These are phyloP conservation scores for Raddia distichophylla DNA, from an alignment of 176 grass and related monocot species.

Conservation along the genomic window DNA sequence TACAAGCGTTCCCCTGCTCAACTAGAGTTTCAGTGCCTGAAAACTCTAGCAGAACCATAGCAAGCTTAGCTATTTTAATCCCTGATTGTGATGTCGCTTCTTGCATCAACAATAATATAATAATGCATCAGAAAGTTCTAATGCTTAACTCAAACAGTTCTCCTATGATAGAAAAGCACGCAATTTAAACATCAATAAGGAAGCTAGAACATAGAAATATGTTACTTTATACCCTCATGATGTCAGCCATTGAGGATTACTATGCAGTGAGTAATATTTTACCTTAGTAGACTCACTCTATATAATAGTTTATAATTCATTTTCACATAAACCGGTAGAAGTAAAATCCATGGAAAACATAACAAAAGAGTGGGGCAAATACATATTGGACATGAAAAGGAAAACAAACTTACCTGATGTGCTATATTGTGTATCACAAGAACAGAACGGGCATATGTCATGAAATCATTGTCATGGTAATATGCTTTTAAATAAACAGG, in stretches of 20 bases:
- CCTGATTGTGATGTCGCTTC: neutral
- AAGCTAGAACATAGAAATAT: neutral
- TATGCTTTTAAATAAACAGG: slow-evolving; percentile 96
- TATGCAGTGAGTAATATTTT: slow-evolving; percentile 17
- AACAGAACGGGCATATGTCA: slow-evolving; percentile 81
- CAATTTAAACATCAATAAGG: neutral
- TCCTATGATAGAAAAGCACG: neutral
- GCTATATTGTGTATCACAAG: slow-evolving; percentile 99
- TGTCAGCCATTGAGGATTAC: neutral
- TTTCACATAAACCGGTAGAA: slow-evolving; percentile 21
- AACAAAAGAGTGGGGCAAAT: neutral
- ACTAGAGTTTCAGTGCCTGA: too few species aligned
- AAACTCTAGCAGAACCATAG: too few species aligned
- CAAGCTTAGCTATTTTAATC: too few species aligned
- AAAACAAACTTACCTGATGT: slow-evolving; percentile 65
- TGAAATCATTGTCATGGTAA: slow-evolving; percentile 79
- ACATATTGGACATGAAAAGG: slow-evolving; percentile 25
- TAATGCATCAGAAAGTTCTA: slow-evolving; percentile 20
- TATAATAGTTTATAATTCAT: neutral
- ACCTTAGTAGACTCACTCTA: neutral
- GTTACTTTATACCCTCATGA: neutral
- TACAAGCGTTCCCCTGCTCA: too few species aligned
- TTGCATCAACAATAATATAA: slow-evolving; percentile 13
- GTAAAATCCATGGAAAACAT: slow-evolving; percentile 10
- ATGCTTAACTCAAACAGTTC: neutral